Conservation (phyloP, 371 early-diverging fungal species). For the Mucor plumbeus region DNA sequence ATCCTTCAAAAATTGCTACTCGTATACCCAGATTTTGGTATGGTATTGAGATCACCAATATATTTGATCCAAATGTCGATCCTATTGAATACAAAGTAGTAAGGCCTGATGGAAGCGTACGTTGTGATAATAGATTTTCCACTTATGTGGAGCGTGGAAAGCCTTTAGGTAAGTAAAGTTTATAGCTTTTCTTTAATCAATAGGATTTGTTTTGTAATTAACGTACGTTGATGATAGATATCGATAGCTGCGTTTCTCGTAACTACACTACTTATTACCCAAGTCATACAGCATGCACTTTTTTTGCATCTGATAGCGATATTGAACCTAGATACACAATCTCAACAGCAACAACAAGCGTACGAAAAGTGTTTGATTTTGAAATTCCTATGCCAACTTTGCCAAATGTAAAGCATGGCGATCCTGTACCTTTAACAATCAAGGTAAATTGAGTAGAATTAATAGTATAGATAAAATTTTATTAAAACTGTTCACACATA, state of each 20-base stretch:
- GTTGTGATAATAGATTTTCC: conserved; percentile 53
- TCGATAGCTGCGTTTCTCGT: conserved; percentile 58
- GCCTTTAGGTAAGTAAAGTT: conserved; percentile 37
- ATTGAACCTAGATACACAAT: conserved; percentile 61
- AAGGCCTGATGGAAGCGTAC: conserved; percentile 45
- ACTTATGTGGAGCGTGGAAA: conserved; percentile 51
- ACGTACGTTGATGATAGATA: conserved; percentile 22
- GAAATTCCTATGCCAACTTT: conserved; percentile 64
- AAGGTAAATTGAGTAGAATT: conserved; percentile 25
- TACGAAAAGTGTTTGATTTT: conserved; percentile 63
- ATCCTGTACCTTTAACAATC: conserved; percentile 45
- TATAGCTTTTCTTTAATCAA: too few species aligned
- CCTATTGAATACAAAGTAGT: conserved; percentile 50
- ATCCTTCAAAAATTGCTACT: conserved; percentile 47
- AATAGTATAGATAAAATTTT: background rate
- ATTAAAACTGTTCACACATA: conserved; percentile 9
- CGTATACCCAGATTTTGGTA: conserved; percentile 55
- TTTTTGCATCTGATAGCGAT: conserved; percentile 58
- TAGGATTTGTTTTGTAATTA: background rate
- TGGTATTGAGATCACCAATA: conserved; percentile 52
- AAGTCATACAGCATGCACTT: conserved; percentile 57
- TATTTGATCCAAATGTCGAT: conserved; percentile 46
- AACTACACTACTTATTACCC: conserved; percentile 63
- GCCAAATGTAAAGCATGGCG: conserved; percentile 45
- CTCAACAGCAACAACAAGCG: conserved; percentile 38